phyloP scores from a whole-genome alignment of 495 filamentous ascomycete species.

The Bacidia rubella region DNA sequence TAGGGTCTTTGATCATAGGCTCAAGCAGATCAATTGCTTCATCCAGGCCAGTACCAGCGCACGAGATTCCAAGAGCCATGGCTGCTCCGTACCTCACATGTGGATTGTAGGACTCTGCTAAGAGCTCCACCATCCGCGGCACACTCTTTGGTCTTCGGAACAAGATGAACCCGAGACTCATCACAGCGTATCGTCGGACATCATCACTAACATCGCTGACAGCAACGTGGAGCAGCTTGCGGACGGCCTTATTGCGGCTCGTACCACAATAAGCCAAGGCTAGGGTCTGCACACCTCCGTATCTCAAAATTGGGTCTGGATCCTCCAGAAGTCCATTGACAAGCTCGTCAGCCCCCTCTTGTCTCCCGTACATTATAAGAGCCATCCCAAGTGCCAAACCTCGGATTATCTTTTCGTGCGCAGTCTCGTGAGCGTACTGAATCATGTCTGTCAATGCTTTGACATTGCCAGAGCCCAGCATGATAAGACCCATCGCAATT shows the following conservation, averaged over 20 bases:
- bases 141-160: slow-evolving; percentile 97
- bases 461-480: slow-evolving; percentile 89
- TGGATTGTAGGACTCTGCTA: slow-evolving; percentile 96
- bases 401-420: slow-evolving; percentile 97
- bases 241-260: slow-evolving; percentile 95
- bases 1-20: slow-evolving; percentile 99
- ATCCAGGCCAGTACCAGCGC: slow-evolving; percentile 89
- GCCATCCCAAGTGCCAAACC: slow-evolving; percentile 94
- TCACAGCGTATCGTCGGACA: slow-evolving; percentile 90
- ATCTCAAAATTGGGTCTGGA: slow-evolving; percentile 83
- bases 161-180: slow-evolving; percentile 96
- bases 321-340: slow-evolving; percentile 89
- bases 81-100: slow-evolving; percentile 97
- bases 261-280: slow-evolving; percentile 95
- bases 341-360: slow-evolving; percentile 87
- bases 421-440: slow-evolving; percentile 91
- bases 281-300: slow-evolving; percentile 98
- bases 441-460: slow-evolving; percentile 90
- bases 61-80: slow-evolving; percentile 96
- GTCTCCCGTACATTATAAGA: slow-evolving; percentile 92
- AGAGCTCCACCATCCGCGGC: slow-evolving; percentile 96
- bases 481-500: slow-evolving; percentile 88
- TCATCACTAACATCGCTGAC: slow-evolving; percentile 98
- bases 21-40: slow-evolving; percentile 95
- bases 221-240: slow-evolving; percentile 90